Base-by-base conservation (phyloP, 1,284 basidiomycete species). In the Neonothopanus nambi region DNA sequence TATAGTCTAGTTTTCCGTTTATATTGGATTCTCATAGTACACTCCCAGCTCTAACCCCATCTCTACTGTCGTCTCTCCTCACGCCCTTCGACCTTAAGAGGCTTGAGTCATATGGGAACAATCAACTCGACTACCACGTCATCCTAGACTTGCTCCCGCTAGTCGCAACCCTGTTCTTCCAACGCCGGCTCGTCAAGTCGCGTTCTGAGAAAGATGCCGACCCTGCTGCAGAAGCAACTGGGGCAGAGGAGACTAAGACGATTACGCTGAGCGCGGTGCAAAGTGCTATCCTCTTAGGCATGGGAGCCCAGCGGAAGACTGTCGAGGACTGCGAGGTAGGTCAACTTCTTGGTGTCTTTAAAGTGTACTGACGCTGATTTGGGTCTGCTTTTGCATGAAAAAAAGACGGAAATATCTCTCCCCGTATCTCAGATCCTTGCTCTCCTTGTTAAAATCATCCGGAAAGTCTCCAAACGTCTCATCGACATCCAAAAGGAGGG, bases 61-160 rank as follows among this genome's bases (percentile, higher is more conserved):
- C 78, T 1, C 95, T 98, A 63, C 76, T 99, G 8, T 77, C 81
- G 1, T 75, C 87, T 38, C 70, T 92, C 15, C 70, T 97, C 56
- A 87, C 93, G 1, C 94, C 96, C 0, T 98, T 98, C 67, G 97
- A 99, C 71, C 78, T 99, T 63, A 98, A 98, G 73, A 87, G 97
- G 2, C 81, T 99, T 33, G 91, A 96, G 61, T 91, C 95, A 5
- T 99, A 99, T 64, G 89, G 93, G 4, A 95, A 96, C 70, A 97
- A 95, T 71, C 87, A 91, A 84, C 80, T 99, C 44, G 97, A 99
- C 70, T 97, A 96, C 67, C 95, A 98, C 67, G 92, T 98, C 63
- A 85, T 99, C 54, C 78, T 99, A 45, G 97, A 99, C 69, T 79
- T 99, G 13, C 76, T 99, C 3, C 95, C 97, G 0, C 80, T 77